Conservation (phyloP, 106 monocot genomes). For the Amphibolis antarctica region DNA sequence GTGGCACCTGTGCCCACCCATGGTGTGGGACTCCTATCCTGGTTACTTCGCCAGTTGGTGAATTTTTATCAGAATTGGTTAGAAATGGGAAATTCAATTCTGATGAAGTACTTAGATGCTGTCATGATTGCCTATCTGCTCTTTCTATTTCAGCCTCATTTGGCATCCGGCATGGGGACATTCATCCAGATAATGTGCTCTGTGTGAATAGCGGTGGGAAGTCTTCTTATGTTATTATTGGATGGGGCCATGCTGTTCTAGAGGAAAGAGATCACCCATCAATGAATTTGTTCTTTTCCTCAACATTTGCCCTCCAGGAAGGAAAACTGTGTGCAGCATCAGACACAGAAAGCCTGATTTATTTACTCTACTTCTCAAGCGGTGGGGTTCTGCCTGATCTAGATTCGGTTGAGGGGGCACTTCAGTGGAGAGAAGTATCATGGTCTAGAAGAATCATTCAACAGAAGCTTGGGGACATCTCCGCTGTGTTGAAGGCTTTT, state of each 20-base stretch:
- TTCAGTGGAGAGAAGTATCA: slow-evolving; percentile 80
- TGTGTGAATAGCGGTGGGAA: slow-evolving; percentile 26
- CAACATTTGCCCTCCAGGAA: slow-evolving; percentile 80
- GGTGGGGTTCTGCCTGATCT: slow-evolving; percentile 67
- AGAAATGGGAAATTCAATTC: slow-evolving; percentile 52
- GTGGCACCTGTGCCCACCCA: slow-evolving; percentile 61
- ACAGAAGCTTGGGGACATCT: slow-evolving; percentile 83
- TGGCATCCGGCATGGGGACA: slow-evolving; percentile 84
- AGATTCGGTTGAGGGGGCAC: slow-evolving; percentile 83
- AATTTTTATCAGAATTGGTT: slow-evolving; percentile 48
- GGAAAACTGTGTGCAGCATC: slow-evolving; percentile 81
- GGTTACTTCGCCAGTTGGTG: slow-evolving; percentile 62
- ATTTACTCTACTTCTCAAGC: slow-evolving; percentile 67
- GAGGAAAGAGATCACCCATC: slow-evolving; percentile 81
- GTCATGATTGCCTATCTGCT: slow-evolving; percentile 86
- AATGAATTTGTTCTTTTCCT: slow-evolving; percentile 81
- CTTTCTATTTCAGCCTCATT: slow-evolving; percentile 51
- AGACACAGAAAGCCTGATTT: slow-evolving; percentile 90
- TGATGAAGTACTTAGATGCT: slow-evolving; percentile 79
- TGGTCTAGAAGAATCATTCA: slow-evolving; percentile 85
- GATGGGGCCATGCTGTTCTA: slow-evolving; percentile 91
- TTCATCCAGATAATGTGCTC: slow-evolving; percentile 75
- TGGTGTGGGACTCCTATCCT: slow-evolving; percentile 83
- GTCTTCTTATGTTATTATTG: slow-evolving; percentile 62
- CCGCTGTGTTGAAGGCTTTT: slow-evolving; percentile 92